Evolutionary conservation across 164 flowering plant species (phyloP).

Genomic region (Stephania yunnanensis): DNA sequence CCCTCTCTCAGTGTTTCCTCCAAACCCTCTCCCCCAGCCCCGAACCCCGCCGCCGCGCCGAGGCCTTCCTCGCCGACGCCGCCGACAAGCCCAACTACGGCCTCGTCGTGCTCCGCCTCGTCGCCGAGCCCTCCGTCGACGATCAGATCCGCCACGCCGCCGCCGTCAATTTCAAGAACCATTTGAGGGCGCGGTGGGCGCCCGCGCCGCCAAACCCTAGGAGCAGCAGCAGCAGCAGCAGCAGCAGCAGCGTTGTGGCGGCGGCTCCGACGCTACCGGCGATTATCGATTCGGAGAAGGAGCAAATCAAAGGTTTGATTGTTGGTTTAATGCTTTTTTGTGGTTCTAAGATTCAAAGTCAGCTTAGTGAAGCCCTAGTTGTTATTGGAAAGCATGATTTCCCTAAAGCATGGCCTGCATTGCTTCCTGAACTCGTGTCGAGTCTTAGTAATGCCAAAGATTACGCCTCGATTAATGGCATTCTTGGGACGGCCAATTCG

Average conservation of each 20-base stretch:
- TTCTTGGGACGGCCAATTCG: constrained; percentile 72
- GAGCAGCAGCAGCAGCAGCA: not conserved
- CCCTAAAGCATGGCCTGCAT: constrained; percentile 67
- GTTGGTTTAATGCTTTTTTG: constrained; percentile 72
- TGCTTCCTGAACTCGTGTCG: constrained; percentile 71
- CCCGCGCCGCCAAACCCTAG: constrained; percentile 19
- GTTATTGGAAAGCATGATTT: constrained; percentile 83
- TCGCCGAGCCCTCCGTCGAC: constrained; percentile 55
- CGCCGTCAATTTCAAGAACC: constrained; percentile 87
- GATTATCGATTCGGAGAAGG: constrained; percentile 55
- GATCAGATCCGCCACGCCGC: constrained; percentile 84
- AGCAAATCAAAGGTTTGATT: constrained; percentile 70
- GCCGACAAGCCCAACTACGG: constrained; percentile 63
- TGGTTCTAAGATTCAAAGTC: constrained; percentile 54
- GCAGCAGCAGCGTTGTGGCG: constrained; percentile 6
- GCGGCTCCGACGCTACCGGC: constrained; percentile 19
- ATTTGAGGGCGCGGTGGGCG: constrained; percentile 64
- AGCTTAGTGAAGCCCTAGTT: constrained; percentile 78
- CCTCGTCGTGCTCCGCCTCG: constrained; percentile 72
- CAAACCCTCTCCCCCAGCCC: constrained; percentile 68
- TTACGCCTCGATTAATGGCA: constrained; percentile 71
- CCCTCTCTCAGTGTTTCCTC: constrained; percentile 73
- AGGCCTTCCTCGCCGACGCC: constrained; percentile 54
- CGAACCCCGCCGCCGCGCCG: constrained; percentile 79
- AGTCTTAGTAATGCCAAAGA: constrained; percentile 48